Evolutionary conservation across 352 stramenopile species (phyloP).

Genomic region (Blastocystis sp.): DNA sequence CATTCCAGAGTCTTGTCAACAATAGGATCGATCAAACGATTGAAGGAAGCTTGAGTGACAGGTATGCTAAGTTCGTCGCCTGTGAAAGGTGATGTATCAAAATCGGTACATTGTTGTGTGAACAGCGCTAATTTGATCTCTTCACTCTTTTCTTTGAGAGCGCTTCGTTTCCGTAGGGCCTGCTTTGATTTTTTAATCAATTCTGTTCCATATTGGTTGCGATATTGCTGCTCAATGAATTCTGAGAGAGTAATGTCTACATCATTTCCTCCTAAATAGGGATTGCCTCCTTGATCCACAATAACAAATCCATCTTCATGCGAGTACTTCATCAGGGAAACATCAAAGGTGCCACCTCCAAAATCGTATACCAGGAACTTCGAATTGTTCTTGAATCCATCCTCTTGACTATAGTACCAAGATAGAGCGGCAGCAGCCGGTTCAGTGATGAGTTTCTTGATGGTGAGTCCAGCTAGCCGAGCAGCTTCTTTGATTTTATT

Average conservation of each 20-base stretch:
- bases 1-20: background rate
- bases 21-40: background rate
- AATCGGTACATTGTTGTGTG: background rate
- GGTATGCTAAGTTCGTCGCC: background rate
- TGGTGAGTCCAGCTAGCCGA: background rate
- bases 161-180: background rate
- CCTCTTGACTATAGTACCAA: background rate
- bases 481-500: conserved; percentile 17
- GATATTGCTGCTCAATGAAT: conserved; percentile 84
- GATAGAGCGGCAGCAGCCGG: conserved; percentile 14
- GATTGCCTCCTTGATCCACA: conserved; percentile 64
- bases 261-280: conserved; percentile 66
- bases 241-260: conserved; percentile 79
- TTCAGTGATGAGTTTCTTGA: conserved; percentile 35
- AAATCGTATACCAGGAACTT: conserved; percentile 48
- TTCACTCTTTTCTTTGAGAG: background rate
- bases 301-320: background rate
- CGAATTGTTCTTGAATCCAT: background rate
- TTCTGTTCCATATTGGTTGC: conserved; percentile 87
- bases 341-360: conserved; percentile 41
- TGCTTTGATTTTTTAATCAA: conserved; percentile 65
- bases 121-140: background rate
- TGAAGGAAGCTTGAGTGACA: background rate
- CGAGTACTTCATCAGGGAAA: background rate
- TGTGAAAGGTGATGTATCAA: background rate